Evolutionary conservation across 441 rosid genomes (phyloP).

Genomic region (Gossypium trilobum): DNA sequence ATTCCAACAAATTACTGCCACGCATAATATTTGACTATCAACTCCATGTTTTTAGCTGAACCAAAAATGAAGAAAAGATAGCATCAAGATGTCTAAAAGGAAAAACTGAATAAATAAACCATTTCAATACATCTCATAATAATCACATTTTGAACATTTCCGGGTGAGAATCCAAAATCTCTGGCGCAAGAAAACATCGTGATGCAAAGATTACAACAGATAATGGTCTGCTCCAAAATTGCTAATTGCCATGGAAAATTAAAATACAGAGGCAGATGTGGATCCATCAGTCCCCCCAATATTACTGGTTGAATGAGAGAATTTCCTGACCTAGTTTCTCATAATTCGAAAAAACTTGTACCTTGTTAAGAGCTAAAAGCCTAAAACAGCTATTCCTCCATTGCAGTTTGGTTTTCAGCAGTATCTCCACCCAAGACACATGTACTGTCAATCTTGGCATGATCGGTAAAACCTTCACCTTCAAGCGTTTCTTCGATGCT

Average conservation of each 20-base stretch:
- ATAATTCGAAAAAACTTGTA: neutral
- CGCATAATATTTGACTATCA: no score
- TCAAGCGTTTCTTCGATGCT: neutral
- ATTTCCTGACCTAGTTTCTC: neutral
- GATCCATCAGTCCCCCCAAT: neutral
- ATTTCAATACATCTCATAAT: no score
- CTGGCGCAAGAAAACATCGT: no score
- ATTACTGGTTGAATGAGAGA: neutral
- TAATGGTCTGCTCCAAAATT: neutral
- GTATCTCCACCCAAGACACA: conserved; percentile 10
- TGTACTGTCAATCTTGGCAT: neutral
- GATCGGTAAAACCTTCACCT: neutral
- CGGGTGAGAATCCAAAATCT: no score
- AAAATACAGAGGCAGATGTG: neutral
- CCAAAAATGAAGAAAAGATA: no score
- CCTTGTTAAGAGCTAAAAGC: neutral
- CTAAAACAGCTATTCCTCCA: conserved; percentile 2
- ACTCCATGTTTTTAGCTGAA: no score
- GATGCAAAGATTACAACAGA: neutral
- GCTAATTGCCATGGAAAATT: neutral
- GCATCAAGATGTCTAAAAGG: no score
- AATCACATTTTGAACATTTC: no score
- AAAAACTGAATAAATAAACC: no score
- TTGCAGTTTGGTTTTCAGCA: neutral
- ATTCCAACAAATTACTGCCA: no score